A percentile compares a stretch with the other conserved stretches of the same genome.
Evolutionary conservation across 2,329 filamentous ascomycete genomes (phyloP).

Genomic region (Fusarium vanettenii): DNA sequence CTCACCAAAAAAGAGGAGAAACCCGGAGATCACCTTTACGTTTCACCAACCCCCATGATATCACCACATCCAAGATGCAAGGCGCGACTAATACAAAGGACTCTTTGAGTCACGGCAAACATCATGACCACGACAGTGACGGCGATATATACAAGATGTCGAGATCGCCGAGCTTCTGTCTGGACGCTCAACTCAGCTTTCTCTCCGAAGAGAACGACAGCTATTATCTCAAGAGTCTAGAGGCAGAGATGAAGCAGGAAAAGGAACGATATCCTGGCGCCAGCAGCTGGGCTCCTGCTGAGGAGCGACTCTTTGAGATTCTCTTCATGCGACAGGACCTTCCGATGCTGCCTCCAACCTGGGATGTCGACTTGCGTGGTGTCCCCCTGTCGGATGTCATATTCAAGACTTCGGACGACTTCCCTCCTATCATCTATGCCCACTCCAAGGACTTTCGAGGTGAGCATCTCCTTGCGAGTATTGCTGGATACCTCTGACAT

Average conservation of each 20-base stretch:
- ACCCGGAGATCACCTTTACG: not conserved
- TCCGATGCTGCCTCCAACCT: constrained; percentile 54
- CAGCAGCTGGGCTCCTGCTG: constrained; percentile 63
- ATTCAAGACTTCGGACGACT: constrained; percentile 48
- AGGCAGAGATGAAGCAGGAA: constrained; percentile 57
- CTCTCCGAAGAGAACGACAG: constrained; percentile 16
- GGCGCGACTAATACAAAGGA: constrained; percentile 1
- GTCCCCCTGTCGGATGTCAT: constrained; percentile 53
- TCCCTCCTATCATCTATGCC: constrained; percentile 53
- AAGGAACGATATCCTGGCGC: constrained; percentile 56
- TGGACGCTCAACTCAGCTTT: constrained; percentile 12
- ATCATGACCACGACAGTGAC: constrained; percentile 4
- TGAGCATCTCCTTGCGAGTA: constrained; percentile 21
- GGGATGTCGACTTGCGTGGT: constrained; percentile 54
- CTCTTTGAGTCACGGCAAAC: constrained; percentile 14
- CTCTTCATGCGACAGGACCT: constrained; percentile 55
- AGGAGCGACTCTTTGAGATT: constrained; percentile 57
- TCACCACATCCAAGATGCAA: constrained; percentile 13
- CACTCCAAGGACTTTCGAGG: constrained; percentile 52
- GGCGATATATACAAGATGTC: constrained; percentile 13
- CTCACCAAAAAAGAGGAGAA: constrained; percentile 2
- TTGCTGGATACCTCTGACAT: constrained; percentile 19
- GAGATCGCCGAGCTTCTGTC: constrained; percentile 8
- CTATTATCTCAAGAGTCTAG: constrained; percentile 8
- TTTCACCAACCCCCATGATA: constrained; percentile 3